phyloP scores from a whole-genome alignment of 2,329 filamentous ascomycete genomes.

The Fusarium luffae region DNA sequence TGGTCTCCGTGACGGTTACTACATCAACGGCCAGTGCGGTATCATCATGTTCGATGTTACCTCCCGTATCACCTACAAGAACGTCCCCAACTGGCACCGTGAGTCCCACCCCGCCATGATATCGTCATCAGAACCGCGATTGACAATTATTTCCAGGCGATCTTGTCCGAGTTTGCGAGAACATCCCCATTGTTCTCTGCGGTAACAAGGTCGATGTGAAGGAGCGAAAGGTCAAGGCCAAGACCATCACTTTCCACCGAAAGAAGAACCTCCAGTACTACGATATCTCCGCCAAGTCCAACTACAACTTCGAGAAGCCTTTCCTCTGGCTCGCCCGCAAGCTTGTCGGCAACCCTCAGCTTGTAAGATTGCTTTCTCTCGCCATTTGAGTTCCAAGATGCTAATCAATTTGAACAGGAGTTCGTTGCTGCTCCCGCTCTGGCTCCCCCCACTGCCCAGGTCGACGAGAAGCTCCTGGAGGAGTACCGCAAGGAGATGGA shows the following conservation, averaged over 20 bases:
- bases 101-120: slow-evolving; percentile 58
- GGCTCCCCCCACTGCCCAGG: slow-evolving; percentile 89
- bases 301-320: slow-evolving; percentile 99
- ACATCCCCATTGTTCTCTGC: slow-evolving; percentile 97
- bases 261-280: slow-evolving; percentile 99
- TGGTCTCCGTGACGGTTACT: slow-evolving; percentile 99
- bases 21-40: slow-evolving; percentile 99
- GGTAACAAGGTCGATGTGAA: slow-evolving; percentile 99
- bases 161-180: slow-evolving; percentile 98
- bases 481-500: slow-evolving; percentile 92
- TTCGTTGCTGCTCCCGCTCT: slow-evolving; percentile 96
- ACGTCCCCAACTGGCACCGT: slow-evolving; percentile 99
- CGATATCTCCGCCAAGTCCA: slow-evolving; percentile 99
- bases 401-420: slow-evolving; percentile 69
- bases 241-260: slow-evolving; percentile 99
- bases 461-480: slow-evolving; percentile 84
- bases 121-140: neutral
- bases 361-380: slow-evolving; percentile 27
- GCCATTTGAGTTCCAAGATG: neutral
- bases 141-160: slow-evolving; percentile 72
- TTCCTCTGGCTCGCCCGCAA: slow-evolving; percentile 99
- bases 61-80: slow-evolving; percentile 99
- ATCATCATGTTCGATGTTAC: slow-evolving; percentile 99
- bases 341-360: slow-evolving; percentile 87
- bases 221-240: slow-evolving; percentile 99